phyloP scores from a whole-genome alignment of 352 stramenopile species.

The Globisporangium spinosum region DNA sequence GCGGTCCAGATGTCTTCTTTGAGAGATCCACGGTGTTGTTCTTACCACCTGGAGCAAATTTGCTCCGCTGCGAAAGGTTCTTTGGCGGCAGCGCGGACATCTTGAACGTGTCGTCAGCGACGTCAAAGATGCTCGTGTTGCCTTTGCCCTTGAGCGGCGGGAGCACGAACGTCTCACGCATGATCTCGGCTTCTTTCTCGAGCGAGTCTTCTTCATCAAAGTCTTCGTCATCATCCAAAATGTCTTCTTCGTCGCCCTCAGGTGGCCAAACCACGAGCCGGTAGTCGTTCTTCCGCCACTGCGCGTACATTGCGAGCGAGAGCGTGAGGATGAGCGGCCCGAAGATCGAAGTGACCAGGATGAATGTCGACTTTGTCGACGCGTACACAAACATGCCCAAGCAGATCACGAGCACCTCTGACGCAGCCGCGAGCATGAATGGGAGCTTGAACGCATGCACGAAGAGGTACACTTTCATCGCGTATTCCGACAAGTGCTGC shows the following conservation, averaged over 20 bases:
- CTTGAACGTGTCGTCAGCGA: slow-evolving; percentile 67
- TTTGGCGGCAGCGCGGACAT: slow-evolving; percentile 73
- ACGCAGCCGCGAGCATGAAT: slow-evolving; percentile 75
- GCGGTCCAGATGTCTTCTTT: neutral
- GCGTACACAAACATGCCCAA: slow-evolving; percentile 79
- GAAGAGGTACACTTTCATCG: slow-evolving; percentile 73
- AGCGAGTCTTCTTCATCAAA: slow-evolving; percentile 63
- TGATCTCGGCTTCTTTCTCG: slow-evolving; percentile 69
- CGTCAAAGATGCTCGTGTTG: slow-evolving; percentile 52
- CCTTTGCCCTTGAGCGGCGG: slow-evolving; percentile 65
- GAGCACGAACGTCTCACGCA: slow-evolving; percentile 76
- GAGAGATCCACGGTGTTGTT: neutral
- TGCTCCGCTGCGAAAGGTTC: slow-evolving; percentile 22
- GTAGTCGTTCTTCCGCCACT: slow-evolving; percentile 84
- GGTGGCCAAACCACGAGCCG: slow-evolving; percentile 78
- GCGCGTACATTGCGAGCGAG: slow-evolving; percentile 61
- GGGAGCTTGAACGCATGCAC: slow-evolving; percentile 55
- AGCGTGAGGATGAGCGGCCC: slow-evolving; percentile 75
- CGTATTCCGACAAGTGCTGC: slow-evolving; percentile 73
- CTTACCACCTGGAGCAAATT: slow-evolving; percentile 13
- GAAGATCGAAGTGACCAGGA: slow-evolving; percentile 76
- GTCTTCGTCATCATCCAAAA: slow-evolving; percentile 75
- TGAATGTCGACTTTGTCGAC: slow-evolving; percentile 71
- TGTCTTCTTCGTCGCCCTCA: slow-evolving; percentile 76
- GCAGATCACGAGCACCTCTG: slow-evolving; percentile 79